Evolutionary conservation across 306 rosid species (phyloP).

Genomic region (Lagenaria siceraria): DNA sequence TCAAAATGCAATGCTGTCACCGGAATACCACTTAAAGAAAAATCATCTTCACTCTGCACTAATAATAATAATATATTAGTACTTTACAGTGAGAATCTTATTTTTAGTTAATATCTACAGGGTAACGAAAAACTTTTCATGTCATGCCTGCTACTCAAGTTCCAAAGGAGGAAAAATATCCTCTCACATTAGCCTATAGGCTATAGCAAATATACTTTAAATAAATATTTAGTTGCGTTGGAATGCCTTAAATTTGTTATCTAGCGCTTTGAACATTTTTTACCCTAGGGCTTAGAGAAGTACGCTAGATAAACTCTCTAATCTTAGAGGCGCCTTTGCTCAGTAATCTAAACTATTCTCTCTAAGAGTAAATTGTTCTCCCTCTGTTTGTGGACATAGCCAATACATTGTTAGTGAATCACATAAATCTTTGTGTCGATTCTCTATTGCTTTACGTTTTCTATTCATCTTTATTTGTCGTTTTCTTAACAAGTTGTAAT

Average conservation of each 20-base stretch:
- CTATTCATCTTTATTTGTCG: no score
- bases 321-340: no score
- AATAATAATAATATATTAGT: not conserved
- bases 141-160: not conserved
- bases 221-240: not conserved
- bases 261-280: no score
- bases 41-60: slow-evolving; percentile 70
- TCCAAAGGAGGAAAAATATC: not conserved
- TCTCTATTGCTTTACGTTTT: no score
- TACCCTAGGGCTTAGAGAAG: no score
- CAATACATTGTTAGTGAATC: no score
- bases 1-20: slow-evolving; percentile 59
- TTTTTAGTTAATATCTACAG: not conserved
- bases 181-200: not conserved
- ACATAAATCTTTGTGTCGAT: no score
- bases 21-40: slow-evolving; percentile 58
- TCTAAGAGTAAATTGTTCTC: no score
- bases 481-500: not conserved
- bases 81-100: not conserved
- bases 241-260: no score
- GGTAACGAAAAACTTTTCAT: not conserved
- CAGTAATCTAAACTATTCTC: no score
- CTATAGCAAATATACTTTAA: not conserved
- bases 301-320: no score
- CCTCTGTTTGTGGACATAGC: no score